A percentile compares a stretch with the other conserved stretches of the same genome.
Evolutionary conservation across 441 rosid species (phyloP).

Genomic region (Euphorbia schlechtendalii): DNA sequence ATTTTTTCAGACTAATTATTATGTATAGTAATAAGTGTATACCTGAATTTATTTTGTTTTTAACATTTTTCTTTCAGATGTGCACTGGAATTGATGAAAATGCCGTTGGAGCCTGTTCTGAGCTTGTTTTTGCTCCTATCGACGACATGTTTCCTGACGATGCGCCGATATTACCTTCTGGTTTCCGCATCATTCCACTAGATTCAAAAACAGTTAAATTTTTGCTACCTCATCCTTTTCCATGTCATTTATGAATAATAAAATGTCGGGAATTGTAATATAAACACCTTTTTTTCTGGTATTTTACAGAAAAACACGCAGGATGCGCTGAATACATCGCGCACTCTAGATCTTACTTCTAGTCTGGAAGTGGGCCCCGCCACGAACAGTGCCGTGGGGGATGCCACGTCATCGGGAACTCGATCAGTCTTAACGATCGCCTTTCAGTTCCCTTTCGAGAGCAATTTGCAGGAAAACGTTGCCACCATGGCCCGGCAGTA

Average conservation of each 20-base stretch:
- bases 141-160: conserved; percentile 98
- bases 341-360: conserved; percentile 88
- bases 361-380: conserved; percentile 85
- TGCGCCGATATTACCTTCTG: conserved; percentile 92
- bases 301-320: conserved; percentile 52
- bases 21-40: background rate
- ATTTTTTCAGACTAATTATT: background rate
- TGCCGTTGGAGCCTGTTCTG: conserved; percentile 88
- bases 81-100: conserved; percentile 93
- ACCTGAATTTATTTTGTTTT: conserved; percentile 1
- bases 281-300: background rate
- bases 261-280: background rate
- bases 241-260: background rate
- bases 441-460: conserved; percentile 92
- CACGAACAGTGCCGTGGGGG: conserved; percentile 44
- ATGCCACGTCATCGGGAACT: conserved; percentile 34
- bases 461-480: conserved; percentile 81
- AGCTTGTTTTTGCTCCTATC: conserved; percentile 92
- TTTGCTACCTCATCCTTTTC: background rate
- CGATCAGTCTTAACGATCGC: conserved; percentile 96
- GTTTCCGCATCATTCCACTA: conserved; percentile 87
- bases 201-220: conserved; percentile 71
- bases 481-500: conserved; percentile 95
- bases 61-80: too few relatives aligned
- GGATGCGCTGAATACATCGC: conserved; percentile 45